These are phyloP conservation scores for Alloascoidea africana DNA, from an alignment of 805 yeast species.

Conservation along the genomic window DNA sequence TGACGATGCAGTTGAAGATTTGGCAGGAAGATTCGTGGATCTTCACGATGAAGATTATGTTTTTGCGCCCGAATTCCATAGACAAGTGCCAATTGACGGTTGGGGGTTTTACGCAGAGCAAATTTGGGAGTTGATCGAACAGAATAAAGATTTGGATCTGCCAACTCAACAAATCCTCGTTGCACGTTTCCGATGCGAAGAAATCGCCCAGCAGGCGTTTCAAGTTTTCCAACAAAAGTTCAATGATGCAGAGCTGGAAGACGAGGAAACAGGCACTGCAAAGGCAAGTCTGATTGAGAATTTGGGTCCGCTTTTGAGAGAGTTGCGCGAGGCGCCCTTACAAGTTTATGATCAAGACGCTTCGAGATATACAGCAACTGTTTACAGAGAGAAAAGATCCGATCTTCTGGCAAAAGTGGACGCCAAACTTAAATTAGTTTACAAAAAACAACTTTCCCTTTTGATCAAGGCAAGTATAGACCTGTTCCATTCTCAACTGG, in stretches of 20 bases:
- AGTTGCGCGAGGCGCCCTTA: slow-evolving; percentile 31
- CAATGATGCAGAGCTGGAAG: slow-evolving; percentile 14
- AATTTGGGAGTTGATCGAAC: slow-evolving; percentile 90
- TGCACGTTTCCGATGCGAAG: slow-evolving; percentile 90
- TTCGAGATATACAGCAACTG: slow-evolving; percentile 51
- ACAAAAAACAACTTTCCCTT: slow-evolving; percentile 24
- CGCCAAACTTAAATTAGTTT: slow-evolving; percentile 26
- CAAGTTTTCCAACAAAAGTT: slow-evolving; percentile 25
- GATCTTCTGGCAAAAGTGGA: slow-evolving; percentile 35
- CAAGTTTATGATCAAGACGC: slow-evolving; percentile 54
- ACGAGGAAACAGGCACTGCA: slow-evolving; percentile 10
- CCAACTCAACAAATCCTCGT: slow-evolving; percentile 95
- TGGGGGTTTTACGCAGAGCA: slow-evolving; percentile 86
- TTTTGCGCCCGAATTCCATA: slow-evolving; percentile 63
- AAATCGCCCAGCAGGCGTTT: slow-evolving; percentile 46
- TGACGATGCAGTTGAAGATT: slow-evolving; percentile 33
- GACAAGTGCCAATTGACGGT: slow-evolving; percentile 84
- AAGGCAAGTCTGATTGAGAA: slow-evolving; percentile 9
- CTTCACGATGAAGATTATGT: slow-evolving; percentile 19
- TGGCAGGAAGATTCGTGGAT: slow-evolving; percentile 48
- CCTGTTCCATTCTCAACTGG: slow-evolving; percentile 11
- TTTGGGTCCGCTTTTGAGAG: slow-evolving; percentile 27
- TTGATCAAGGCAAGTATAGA: slow-evolving; percentile 20
- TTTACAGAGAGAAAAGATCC: slow-evolving; percentile 47
- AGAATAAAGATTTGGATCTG: slow-evolving; percentile 84